Base-by-base conservation (phyloP, 352 stramenopile species). In the Saprolegnia diclina region DNA sequence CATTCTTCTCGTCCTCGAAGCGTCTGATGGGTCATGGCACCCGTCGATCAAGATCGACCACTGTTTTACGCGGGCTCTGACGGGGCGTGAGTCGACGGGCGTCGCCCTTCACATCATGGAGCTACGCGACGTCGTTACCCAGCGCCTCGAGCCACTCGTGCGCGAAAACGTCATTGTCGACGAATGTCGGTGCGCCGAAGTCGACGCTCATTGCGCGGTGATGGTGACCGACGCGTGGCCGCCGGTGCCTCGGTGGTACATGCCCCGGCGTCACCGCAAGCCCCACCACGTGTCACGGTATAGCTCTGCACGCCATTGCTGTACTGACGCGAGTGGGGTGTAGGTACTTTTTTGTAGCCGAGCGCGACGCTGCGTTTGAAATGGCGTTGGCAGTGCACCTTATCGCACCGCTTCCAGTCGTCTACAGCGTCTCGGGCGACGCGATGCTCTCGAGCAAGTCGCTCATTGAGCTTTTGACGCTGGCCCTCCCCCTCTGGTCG, bases 291-390 rank as follows among this genome's bases (percentile, higher is more conserved):
- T 61, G 2, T 32, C 10, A 32, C 22, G 22, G 29, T 64, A 64
- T 21, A 59, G 52, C 35, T 59, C 24, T 3, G 11, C 35, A 16
- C 61, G 61, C 7, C 21, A 63, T 11, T 48, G 45, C 42, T 11
- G n/a, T 29, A n/a, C n/a, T n/a, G n/a, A n/a, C n/a, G n/a, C n/a
- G n/a, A n/a, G n/a, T n/a, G n/a, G n/a, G n/a, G n/a, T n/a, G n/a
- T 67, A 67, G 61, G 21, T 67, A 67, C 40, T 46, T 67, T 18
- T 67, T 67, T 19, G 26, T 67, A 3, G 61, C 21, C 26, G 61
- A 67, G 19, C 61, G 45, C 26, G 61, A 67, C 32, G 26, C 32
- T 9, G 61, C 61, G 18, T 29, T 56, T 29, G 61, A 67, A 59
- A 19, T 54, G 21, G 56, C 56, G 4, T 2, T 55, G 14, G 1